Evolutionary conservation across 2,329 filamentous ascomycete genomes (phyloP).

Genomic region (Metarhizium guizhouense): DNA sequence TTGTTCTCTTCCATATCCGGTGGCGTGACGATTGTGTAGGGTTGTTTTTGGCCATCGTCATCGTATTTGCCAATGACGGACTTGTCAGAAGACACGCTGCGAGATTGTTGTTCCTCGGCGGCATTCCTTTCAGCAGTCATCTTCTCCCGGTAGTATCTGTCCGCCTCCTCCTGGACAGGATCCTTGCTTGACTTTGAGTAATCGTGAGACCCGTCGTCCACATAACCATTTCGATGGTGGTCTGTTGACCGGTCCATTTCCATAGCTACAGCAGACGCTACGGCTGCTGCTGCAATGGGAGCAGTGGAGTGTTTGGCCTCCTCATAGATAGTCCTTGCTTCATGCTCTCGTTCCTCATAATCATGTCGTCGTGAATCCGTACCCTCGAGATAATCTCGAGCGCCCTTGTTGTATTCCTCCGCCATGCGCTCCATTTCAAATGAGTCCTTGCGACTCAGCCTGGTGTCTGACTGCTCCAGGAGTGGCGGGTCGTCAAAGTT

Average conservation of each 20-base stretch:
- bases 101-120: constrained; percentile 44
- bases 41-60: constrained; percentile 22
- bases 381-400: constrained; percentile 10
- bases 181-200: constrained; percentile 25
- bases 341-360: constrained; percentile 30
- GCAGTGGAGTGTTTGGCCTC: constrained; percentile 38
- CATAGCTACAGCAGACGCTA: constrained; percentile 37
- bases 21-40: constrained; percentile 44
- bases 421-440: constrained; percentile 33
- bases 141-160: constrained; percentile 48
- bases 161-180: constrained; percentile 45
- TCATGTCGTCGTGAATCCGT: constrained; percentile 15
- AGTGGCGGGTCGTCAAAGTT: constrained; percentile 32
- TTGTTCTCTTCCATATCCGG: constrained; percentile 38
- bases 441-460: constrained; percentile 40
- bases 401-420: constrained; percentile 19
- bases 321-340: constrained; percentile 35
- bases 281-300: constrained; percentile 36
- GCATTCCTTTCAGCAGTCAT: constrained; percentile 44
- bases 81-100: constrained; percentile 39
- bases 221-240: constrained; percentile 21
- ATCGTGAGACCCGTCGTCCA: constrained; percentile 25
- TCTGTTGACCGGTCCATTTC: constrained; percentile 29
- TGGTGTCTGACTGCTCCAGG: constrained; percentile 18
- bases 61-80: constrained; percentile 50